These are phyloP conservation scores for Colletotrichum horii DNA, from an alignment of 2,329 filamentous ascomycete genomes.

Conservation along the genomic window DNA sequence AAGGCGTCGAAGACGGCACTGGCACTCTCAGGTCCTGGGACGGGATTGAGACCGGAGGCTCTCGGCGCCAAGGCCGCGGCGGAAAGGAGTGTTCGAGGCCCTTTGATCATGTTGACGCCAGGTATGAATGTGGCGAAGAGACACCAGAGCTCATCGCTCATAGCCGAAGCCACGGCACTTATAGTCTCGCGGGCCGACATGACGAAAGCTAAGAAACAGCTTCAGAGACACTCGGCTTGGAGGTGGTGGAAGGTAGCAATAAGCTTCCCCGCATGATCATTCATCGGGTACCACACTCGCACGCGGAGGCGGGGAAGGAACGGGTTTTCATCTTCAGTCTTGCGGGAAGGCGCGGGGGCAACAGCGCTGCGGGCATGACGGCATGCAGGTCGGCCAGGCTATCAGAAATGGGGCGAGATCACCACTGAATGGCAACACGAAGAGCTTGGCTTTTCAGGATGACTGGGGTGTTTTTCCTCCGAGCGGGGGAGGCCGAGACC, in stretches of 20 bases:
- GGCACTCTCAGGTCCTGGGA: slow-evolving; percentile 7
- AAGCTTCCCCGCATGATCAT: slow-evolving; percentile 8
- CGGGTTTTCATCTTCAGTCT: neutral
- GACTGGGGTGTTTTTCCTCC: neutral
- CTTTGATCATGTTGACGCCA: neutral
- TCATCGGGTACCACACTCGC: neutral
- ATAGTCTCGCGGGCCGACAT: neutral
- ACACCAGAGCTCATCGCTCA: slow-evolving; percentile 4
- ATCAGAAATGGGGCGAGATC: slow-evolving; percentile 12
- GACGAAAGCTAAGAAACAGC: neutral
- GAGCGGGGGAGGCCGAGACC: neutral
- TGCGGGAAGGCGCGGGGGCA: neutral
- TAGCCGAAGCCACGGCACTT: neutral
- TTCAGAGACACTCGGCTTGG: neutral
- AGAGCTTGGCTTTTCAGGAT: slow-evolving; percentile 1
- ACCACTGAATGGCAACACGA: neutral
- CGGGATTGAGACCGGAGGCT: neutral
- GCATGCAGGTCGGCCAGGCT: slow-evolving; percentile 4
- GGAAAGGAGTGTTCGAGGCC: neutral
- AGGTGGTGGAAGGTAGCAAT: neutral
- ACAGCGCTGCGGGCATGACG: neutral
- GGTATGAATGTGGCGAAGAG: neutral
- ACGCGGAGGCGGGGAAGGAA: neutral
- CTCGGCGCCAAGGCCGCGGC: neutral
- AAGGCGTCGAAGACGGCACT: slow-evolving; percentile 40